These are phyloP conservation scores for Posidonia oceanica DNA, from an alignment of 116 monocot species.

Conservation along the genomic window DNA sequence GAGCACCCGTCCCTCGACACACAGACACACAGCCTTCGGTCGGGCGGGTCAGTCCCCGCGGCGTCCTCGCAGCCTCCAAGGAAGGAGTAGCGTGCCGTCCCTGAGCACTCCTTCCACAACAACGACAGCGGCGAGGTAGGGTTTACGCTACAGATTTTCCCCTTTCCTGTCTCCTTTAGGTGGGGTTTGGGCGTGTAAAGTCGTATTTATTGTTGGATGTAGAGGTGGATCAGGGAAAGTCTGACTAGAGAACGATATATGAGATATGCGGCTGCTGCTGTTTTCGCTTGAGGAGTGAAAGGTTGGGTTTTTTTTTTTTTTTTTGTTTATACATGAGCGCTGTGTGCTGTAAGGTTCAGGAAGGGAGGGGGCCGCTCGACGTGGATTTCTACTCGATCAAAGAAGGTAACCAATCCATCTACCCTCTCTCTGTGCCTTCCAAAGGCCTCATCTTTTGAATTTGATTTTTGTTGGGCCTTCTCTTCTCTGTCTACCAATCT, in stretches of 20 bases:
- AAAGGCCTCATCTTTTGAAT: too few relatives aligned
- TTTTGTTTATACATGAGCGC: neutral
- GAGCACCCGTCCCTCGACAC: too few relatives aligned
- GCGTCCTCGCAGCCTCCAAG: constrained; percentile 34
- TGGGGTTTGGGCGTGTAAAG: neutral
- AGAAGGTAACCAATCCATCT: too few relatives aligned
- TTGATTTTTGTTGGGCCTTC: too few relatives aligned
- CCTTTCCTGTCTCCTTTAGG: neutral
- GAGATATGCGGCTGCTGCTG: constrained; percentile 15
- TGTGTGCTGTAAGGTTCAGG: constrained; percentile 41
- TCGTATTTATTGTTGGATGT: constrained; percentile 4
- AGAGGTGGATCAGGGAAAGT: constrained; percentile 40
- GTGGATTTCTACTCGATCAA: constrained; percentile 50
- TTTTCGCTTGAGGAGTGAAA: neutral
- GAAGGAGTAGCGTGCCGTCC: constrained; percentile 74
- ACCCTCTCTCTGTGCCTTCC: neutral
- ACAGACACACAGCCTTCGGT: neutral
- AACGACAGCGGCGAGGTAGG: constrained; percentile 20
- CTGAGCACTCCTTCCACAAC: constrained; percentile 39
- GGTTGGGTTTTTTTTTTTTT: neutral
- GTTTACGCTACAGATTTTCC: too few relatives aligned
- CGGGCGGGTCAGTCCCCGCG: constrained; percentile 26
- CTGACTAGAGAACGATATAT: constrained; percentile 74
- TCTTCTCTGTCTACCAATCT: too few relatives aligned
- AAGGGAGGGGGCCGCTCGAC: constrained; percentile 30